Evolutionary conservation across 305 asterid species (phyloP).

Genomic region (Ilex paraguariensis): DNA sequence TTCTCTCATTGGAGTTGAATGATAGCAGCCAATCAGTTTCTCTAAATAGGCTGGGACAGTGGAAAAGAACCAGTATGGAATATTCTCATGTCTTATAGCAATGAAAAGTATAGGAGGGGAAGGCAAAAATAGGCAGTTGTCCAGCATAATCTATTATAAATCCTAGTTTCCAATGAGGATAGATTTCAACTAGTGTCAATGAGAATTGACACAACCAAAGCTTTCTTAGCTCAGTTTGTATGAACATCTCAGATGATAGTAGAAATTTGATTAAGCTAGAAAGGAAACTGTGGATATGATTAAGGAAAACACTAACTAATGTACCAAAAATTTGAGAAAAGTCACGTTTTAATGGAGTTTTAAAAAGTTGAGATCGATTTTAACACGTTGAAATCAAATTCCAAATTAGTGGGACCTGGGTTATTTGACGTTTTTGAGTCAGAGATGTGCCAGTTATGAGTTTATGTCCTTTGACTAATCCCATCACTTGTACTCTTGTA

Average conservation of each 20-base stretch:
- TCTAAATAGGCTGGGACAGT: conserved; percentile 1
- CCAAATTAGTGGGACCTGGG: too few species aligned
- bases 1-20: conserved; percentile 9
- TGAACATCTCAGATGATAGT: conserved; percentile 2
- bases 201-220: conserved; percentile 10
- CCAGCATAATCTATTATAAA: too few species aligned
- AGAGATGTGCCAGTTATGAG: conserved; percentile 6
- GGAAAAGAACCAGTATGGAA: too few species aligned
- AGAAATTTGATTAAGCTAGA: conserved; percentile 5
- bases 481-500: conserved; percentile 18
- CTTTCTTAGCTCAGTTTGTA: not conserved
- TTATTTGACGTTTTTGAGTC: too few species aligned
- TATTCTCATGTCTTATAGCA: not conserved
- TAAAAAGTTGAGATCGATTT: too few species aligned
- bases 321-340: too few species aligned
- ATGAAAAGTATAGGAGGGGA: conserved; percentile 4
- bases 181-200: not conserved
- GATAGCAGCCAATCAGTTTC: conserved; percentile 15
- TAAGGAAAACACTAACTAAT: too few species aligned
- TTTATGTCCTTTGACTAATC: conserved; percentile 18
- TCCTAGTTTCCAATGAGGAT: too few species aligned
- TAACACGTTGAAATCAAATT: too few species aligned
- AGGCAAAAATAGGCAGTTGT: conserved; percentile 4
- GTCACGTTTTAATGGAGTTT: too few species aligned
- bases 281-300: too few species aligned